Percentiles rank a stretch among this genome's conserved stretches.
Conservation (phyloP, 179 eudicot genomes). For the Nepenthes alata region DNA sequence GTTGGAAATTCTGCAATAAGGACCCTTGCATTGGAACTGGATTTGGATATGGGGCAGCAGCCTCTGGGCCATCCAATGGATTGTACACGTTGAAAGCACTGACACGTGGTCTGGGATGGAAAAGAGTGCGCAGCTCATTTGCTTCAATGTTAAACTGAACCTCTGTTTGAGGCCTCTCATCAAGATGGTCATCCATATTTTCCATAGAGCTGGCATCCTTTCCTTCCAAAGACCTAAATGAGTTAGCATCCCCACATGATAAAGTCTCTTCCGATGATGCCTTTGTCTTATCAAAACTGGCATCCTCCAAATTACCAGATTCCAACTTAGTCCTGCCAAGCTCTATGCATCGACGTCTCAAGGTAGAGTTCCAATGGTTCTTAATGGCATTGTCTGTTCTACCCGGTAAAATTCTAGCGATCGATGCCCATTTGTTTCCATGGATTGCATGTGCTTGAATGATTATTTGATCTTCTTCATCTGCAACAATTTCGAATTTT, state of each 20-base stretch:
- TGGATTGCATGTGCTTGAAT: slow-evolving; percentile 12
- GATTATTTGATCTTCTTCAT: slow-evolving; percentile 12
- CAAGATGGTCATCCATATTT: slow-evolving; percentile 13
- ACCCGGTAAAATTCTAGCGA: slow-evolving; percentile 12
- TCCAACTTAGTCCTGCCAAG: slow-evolving; percentile 15
- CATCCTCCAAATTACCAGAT: slow-evolving; percentile 12
- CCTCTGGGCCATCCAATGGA: slow-evolving; percentile 17
- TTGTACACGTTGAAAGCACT: slow-evolving; percentile 33
- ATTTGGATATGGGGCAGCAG: slow-evolving; percentile 9
- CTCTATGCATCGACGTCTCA: slow-evolving; percentile 26
- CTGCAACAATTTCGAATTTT: slow-evolving; percentile 3
- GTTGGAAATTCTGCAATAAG: slow-evolving; percentile 7
- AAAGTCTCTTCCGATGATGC: slow-evolving; percentile 51
- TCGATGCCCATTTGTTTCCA: slow-evolving; percentile 17
- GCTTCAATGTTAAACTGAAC: slow-evolving; percentile 5
- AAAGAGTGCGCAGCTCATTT: slow-evolving; percentile 17
- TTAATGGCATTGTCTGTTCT: slow-evolving; percentile 26
- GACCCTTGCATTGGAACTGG: slow-evolving; percentile 10
- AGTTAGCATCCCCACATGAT: slow-evolving; percentile 31
- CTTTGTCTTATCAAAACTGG: slow-evolving; percentile 23
- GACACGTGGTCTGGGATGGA: slow-evolving; percentile 37
- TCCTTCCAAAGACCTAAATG: slow-evolving; percentile 23
- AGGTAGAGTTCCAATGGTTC: slow-evolving; percentile 63
- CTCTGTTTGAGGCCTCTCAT: slow-evolving; percentile 10
- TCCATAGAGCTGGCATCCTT: slow-evolving; percentile 24